phyloP scores from a whole-genome alignment of 2,329 filamentous ascomycete species.

The Cryphonectria naterciae region DNA sequence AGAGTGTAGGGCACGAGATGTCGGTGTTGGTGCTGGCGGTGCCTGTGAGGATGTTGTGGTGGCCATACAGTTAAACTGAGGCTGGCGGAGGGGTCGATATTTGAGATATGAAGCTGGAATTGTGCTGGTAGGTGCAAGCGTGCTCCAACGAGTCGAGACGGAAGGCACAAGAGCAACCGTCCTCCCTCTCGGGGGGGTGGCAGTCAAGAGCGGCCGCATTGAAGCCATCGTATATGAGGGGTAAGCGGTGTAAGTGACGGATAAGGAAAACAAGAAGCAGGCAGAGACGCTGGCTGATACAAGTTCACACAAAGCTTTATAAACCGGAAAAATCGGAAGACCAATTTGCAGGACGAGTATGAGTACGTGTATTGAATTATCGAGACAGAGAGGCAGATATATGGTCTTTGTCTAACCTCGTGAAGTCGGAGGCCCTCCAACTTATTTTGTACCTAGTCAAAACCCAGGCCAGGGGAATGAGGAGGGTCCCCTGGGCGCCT shows the following conservation, averaged over 20 bases:
- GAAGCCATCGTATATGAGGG: constrained; percentile 24
- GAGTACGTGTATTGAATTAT: background rate
- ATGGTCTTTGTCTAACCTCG: constrained; percentile 1
- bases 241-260: background rate
- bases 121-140: constrained; percentile 18
- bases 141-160: constrained; percentile 7
- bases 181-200: constrained; percentile 3
- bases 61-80: constrained; percentile 27
- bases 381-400: background rate
- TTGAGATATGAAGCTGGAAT: constrained; percentile 22
- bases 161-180: constrained; percentile 18
- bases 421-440: constrained; percentile 1
- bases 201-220: constrained; percentile 20
- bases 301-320: background rate
- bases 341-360: background rate
- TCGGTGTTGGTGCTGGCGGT: constrained; percentile 22
- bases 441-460: constrained; percentile 8
- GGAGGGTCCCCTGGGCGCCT: background rate
- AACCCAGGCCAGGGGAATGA: constrained; percentile 7
- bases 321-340: background rate
- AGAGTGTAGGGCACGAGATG: constrained; percentile 37
- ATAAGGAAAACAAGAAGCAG: background rate
- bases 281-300: background rate
- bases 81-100: constrained; percentile 27
- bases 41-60: constrained; percentile 18